Evolutionary conservation across 192 early-diverging fungal species (phyloP), one percentile per base, ranked within the genome.

Genomic region (Coemansia sp.): DNA sequence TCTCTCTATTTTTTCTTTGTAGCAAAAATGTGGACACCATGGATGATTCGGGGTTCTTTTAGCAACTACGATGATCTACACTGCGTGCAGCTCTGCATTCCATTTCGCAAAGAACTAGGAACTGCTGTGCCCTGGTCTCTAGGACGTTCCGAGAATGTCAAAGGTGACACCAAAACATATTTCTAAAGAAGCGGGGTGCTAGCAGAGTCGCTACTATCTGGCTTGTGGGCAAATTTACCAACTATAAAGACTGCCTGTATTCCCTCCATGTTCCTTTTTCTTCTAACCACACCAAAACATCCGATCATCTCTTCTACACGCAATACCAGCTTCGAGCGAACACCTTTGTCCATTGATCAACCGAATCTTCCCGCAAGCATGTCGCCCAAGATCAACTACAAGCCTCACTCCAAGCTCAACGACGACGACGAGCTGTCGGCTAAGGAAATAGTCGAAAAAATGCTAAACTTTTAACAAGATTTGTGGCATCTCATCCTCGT

Each of bases 401-500:
- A 53, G 48, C 53, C 64, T 1, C 45, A 14, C 16, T 45, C 57
- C 33, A 56, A 34, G 51, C 3, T 27, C 2, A 42, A 7, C 33
- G 24, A 56, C 36, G 57, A 59, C 7, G 41, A 61, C 16, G 66
- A 68, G 11, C 27, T 24, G 17, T 19, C 66, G 1, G 31, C 66
- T 21, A 61, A 68, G 44, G 57, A 68, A 8, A 46, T 48, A 14
- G 66, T 61, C 21, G 57, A 68, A 3, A 44, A 61, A 11, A 45
- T 61, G 66, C 59, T 68, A 8, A 68, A 68, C 35, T 68, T 68
- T 68, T 68, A 36, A 35, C 54, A 17, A 17, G 16, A 0, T n/a
- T 45, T n/a, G 44, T 21, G 46, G 7, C 46, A 21, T 8, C 14
- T n/a, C 44, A 0, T 19, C 14, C 6, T 1, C 16, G 24, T 27